Percentiles rank a stretch among this genome's conserved stretches.
Conservation (phyloP, 2,329 filamentous ascomycete species). For the Phaeosphaeriaceae sp. region DNA sequence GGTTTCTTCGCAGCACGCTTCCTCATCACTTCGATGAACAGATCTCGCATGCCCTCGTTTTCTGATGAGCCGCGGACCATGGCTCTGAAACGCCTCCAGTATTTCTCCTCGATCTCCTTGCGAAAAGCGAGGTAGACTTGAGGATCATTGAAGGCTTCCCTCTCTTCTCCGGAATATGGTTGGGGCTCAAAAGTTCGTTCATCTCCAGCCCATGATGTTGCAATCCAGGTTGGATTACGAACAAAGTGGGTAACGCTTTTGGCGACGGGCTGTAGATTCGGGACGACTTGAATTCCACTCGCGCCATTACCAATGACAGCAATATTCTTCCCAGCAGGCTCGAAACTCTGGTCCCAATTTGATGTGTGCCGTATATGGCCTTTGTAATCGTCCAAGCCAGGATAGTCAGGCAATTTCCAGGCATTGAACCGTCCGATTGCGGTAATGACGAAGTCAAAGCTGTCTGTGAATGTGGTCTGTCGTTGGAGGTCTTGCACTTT, state of each 20-base stretch:
- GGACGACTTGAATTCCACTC: conserved; percentile 68
- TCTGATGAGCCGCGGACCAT: conserved; percentile 48
- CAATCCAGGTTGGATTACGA: conserved; percentile 65
- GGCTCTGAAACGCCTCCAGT: conserved; percentile 61
- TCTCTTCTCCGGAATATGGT: conserved; percentile 58
- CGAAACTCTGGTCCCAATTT: conserved; percentile 50
- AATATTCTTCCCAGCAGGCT: conserved; percentile 63
- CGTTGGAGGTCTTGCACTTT: conserved; percentile 60
- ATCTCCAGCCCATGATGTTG: conserved; percentile 60
- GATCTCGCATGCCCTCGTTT: conserved; percentile 39
- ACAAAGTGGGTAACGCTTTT: conserved; percentile 59
- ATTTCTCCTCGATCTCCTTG: conserved; percentile 59
- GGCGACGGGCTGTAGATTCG: conserved; percentile 64
- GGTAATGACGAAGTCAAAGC: conserved; percentile 48
- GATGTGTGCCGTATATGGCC: conserved; percentile 40
- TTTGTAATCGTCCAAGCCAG: conserved; percentile 36
- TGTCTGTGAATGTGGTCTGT: conserved; percentile 24
- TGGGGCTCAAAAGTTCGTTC: conserved; percentile 52
- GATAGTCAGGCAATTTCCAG: conserved; percentile 41
- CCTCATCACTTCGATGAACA: conserved; percentile 46
- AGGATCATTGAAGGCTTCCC: conserved; percentile 66
- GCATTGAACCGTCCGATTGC: conserved; percentile 42
- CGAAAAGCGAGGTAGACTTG: conserved; percentile 62
- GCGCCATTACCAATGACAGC: conserved; percentile 71
- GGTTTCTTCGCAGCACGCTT: conserved; percentile 49